These are phyloP conservation scores for Aspergillus vadensis DNA, from an alignment of 2,329 filamentous ascomycete genomes.

Conservation along the genomic window DNA sequence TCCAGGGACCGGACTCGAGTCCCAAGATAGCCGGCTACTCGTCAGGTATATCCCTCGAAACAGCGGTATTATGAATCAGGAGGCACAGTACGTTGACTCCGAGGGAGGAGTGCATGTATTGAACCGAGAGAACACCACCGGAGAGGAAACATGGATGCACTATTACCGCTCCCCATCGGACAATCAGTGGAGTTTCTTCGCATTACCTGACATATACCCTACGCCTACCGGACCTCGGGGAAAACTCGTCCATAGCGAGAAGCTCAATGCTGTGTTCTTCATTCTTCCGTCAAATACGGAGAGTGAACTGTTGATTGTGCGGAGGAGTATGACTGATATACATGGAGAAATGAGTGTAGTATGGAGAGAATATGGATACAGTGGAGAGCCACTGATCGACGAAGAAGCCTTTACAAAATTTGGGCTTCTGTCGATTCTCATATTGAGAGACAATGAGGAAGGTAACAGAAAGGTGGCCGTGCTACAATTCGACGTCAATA, in stretches of 20 bases:
- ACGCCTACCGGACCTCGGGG: not conserved
- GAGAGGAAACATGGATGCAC: not conserved
- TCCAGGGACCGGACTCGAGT: not conserved
- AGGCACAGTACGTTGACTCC: not conserved
- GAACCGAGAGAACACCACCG: conserved; percentile 1
- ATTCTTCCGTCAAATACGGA: not conserved
- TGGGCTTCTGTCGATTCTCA: not conserved
- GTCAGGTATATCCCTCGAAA: not conserved
- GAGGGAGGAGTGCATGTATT: not conserved
- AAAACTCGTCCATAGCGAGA: not conserved
- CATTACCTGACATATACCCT: not conserved
- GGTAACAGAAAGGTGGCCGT: not conserved
- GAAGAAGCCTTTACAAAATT: not conserved
- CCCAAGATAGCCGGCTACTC: not conserved
- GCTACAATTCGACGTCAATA: not conserved
- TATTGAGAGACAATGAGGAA: not conserved
- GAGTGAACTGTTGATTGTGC: not conserved
- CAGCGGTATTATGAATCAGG: conserved; percentile 8
- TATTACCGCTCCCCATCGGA: not conserved
- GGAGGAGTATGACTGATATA: not conserved
- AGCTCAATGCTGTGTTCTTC: not conserved
- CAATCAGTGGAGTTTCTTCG: not conserved
- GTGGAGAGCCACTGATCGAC: conserved; percentile 3
- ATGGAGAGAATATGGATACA: not conserved
- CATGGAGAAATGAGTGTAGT: not conserved